These are phyloP conservation scores for Flaveria trinervia DNA, from an alignment of 129 eudicot genomes.

Conservation along the genomic window DNA sequence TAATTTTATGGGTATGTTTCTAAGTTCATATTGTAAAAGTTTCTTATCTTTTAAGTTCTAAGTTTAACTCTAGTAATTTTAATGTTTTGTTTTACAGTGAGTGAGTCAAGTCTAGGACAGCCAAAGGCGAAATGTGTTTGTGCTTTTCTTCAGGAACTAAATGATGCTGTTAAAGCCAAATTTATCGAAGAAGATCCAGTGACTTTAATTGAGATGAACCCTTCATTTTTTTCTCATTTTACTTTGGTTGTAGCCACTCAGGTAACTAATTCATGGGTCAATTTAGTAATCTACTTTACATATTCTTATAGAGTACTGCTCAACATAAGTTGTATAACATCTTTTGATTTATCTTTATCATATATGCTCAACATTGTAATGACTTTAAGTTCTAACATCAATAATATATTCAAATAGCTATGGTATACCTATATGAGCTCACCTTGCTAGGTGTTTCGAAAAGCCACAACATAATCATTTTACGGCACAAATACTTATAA, in stretches of 20 bases:
- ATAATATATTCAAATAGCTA: neutral
- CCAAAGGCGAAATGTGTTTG: constrained; percentile 94
- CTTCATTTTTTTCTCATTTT: constrained; percentile 92
- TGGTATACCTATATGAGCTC: too few species aligned
- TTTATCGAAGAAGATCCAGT: constrained; percentile 91
- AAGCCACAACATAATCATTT: too few species aligned
- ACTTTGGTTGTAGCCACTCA: constrained; percentile 94
- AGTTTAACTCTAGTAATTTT: neutral
- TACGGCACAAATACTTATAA: too few species aligned
- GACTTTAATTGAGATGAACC: constrained; percentile 69
- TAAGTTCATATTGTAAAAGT: neutral
- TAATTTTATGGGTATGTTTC: constrained; percentile 77
- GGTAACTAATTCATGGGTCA: constrained; percentile 44
- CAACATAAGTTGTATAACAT: neutral
- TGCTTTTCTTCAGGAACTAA: constrained; percentile 82
- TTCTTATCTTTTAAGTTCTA: constrained; percentile 13
- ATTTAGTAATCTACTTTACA: neutral
- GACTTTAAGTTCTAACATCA: neutral
- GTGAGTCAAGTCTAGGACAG: constrained; percentile 78
- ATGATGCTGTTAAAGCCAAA: constrained; percentile 94
- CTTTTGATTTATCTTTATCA: constrained; percentile 7
- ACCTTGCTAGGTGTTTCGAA: too few species aligned
- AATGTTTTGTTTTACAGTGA: constrained; percentile 49
- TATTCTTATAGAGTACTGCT: neutral
- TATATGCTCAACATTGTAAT: neutral